Evolutionary conservation across 192 early-diverging fungal species (phyloP).

Genomic region (Pilaira anomala): DNA sequence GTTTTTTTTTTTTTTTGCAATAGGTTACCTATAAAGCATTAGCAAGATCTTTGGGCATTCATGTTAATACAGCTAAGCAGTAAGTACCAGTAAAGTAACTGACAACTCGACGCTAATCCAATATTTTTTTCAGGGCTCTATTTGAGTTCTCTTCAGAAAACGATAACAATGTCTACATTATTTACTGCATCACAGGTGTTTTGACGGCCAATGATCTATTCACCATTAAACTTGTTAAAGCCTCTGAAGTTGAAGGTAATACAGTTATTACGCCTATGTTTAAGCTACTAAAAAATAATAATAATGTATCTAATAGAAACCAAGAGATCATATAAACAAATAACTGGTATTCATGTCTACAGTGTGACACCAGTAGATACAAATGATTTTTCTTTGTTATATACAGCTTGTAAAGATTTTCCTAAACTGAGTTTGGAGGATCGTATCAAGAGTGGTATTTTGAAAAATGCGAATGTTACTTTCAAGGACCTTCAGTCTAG

Average conservation of each 20-base stretch:
- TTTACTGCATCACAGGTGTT: neutral
- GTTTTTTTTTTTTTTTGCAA: too few relatives aligned
- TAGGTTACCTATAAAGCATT: conserved; percentile 3
- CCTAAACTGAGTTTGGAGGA: conserved; percentile 1
- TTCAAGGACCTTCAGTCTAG: neutral
- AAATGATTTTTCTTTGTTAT: neutral
- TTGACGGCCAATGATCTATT: neutral
- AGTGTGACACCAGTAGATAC: neutral
- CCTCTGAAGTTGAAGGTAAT: neutral
- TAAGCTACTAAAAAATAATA: neutral
- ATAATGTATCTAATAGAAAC: neutral
- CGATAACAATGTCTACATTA: neutral
- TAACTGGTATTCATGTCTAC: conserved; percentile 5
- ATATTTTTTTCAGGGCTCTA: neutral
- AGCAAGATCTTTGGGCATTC: neutral
- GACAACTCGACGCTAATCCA: neutral
- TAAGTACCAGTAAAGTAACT: neutral
- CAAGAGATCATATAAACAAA: conserved; percentile 2
- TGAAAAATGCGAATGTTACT: neutral
- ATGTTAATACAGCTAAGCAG: conserved; percentile 10
- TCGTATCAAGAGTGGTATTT: neutral
- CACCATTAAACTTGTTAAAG: neutral
- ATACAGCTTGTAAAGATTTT: neutral
- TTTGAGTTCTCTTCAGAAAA: neutral
- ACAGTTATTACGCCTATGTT: neutral